Percentiles rank a stretch among this genome's conserved stretches.
phyloP scores from a whole-genome alignment of 2,329 filamentous ascomycete species.

The Biscogniauxia marginata region DNA sequence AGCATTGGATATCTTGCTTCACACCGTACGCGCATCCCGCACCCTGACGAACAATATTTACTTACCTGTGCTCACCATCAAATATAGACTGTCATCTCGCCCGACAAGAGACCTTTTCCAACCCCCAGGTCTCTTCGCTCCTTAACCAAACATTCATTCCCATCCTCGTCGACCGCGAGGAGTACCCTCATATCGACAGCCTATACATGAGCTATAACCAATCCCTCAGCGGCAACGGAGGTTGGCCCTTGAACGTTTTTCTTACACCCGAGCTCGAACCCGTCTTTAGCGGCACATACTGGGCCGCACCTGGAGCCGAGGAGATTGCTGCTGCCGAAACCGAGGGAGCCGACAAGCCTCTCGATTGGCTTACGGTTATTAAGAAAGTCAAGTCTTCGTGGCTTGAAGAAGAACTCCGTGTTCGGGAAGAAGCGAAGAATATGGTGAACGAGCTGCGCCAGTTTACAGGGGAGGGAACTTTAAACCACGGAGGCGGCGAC shows the following conservation, averaged over 20 bases:
- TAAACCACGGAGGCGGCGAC: conserved; percentile 41
- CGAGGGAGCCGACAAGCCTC: conserved; percentile 55
- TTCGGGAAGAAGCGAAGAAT: conserved; percentile 78
- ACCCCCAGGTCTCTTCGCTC: conserved; percentile 73
- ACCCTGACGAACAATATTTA: no score
- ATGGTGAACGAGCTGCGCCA: conserved; percentile 78
- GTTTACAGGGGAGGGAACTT: conserved; percentile 85
- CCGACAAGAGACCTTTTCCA: conserved; percentile 87
- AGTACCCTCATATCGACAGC: conserved; percentile 88
- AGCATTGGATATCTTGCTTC: conserved; percentile 95
- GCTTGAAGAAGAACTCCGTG: conserved; percentile 80
- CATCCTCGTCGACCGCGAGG: conserved; percentile 89
- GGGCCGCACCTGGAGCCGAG: conserved; percentile 73
- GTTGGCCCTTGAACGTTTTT: conserved; percentile 97
- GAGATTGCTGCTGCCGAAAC: conserved; percentile 36
- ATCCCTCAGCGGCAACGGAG: conserved; percentile 83
- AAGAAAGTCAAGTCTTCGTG: conserved; percentile 74
- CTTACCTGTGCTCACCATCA: conserved; percentile 12
- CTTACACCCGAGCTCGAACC: conserved; percentile 90
- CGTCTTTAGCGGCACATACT: conserved; percentile 95
- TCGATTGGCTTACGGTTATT: conserved; percentile 81
- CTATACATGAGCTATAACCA: conserved; percentile 99
- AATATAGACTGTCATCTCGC: conserved; percentile 79
- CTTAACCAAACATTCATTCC: conserved; percentile 88
- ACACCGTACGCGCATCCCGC: conserved; percentile 66